Evolutionary conservation across 345 rosid genomes (phyloP).

Genomic region (Gossypium turneri): DNA sequence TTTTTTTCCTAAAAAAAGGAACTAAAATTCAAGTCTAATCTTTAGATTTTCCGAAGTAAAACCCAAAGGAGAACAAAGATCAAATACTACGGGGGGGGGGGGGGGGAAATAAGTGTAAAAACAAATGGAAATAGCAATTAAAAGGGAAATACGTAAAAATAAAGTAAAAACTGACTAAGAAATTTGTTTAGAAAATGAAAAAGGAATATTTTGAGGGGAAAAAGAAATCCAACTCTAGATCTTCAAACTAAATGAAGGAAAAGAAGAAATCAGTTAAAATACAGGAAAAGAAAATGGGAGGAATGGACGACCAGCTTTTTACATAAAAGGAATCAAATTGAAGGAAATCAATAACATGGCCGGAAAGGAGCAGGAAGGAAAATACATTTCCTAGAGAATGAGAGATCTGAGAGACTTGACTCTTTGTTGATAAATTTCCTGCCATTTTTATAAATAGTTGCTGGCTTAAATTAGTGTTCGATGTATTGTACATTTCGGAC

Average conservation of each 20-base stretch:
- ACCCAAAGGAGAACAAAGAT: not conserved
- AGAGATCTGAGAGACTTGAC: not conserved
- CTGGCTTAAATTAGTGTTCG: not conserved
- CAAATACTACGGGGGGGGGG: not conserved
- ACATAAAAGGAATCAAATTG: not conserved
- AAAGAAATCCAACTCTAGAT: not conserved
- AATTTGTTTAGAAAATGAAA: not conserved
- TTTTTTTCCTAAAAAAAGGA: too few relatives aligned
- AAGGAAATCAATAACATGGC: not conserved
- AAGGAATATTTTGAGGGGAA: not conserved
- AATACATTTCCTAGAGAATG: not conserved
- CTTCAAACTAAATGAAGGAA: not conserved
- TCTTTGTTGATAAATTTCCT: not conserved
- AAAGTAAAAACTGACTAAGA: not conserved
- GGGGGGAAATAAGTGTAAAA: not conserved
- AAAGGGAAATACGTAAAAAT: not conserved
- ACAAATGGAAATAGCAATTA: not conserved
- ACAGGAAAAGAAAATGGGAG: not conserved
- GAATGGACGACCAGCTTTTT: not conserved
- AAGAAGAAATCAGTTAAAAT: not conserved
- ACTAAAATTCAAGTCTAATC: too few relatives aligned
- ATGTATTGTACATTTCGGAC: not conserved
- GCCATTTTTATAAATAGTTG: not conserved
- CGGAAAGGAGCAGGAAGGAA: not conserved
- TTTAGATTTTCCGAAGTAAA: not conserved